Evolutionary conservation across 73 alveolate species (phyloP), one percentile per base, ranked within the genome.

Genomic region (Diophrys sp.): DNA sequence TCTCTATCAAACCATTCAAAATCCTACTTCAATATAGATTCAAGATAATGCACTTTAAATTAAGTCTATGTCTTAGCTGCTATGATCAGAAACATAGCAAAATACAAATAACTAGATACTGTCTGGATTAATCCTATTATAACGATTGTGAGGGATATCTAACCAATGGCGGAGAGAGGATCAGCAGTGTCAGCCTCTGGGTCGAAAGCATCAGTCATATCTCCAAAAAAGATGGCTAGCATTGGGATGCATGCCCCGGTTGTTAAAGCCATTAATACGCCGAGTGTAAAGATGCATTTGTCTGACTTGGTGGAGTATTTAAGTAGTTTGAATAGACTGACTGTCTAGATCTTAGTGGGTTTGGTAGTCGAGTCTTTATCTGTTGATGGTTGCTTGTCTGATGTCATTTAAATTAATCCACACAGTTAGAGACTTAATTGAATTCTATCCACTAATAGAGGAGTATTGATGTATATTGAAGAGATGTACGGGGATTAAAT

Each of bases 1-100:
- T 83, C 70, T 27, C 70, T 67, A 73, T 94, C 98, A 75, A 91
- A 94, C 98, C 98, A 94, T 18, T 90, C 85, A 11, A 94, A 79
- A 56, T 92, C 97, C 80, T 91, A 75, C 25, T 56, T 74, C 5
- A 94, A 73, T 23, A 94, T 83, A 1, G 96, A 84, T 54, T 75
- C 54, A 30, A 94, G 82, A 62, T 91, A 94, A 28, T 56, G 54
- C 31, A 80, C 62, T 84, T 95, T 84, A 55, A 77, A 87, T 67
- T 71, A 88, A 25, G 73, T 56, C 23, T 88, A 77, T 29, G 85
- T 77, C 29, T 82, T 54, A 57, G 80, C 94, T 11, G 87, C 70
- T 53, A 80, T 34, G 24, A 87, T 84, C 11, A 87, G 79, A 28
- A 76, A 74, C 80, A 87, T 66, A 14, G 94, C 84, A 73, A 71